Evolutionary conservation across 2,329 filamentous ascomycete species (phyloP).

Genomic region (Sporothrix sp.): DNA sequence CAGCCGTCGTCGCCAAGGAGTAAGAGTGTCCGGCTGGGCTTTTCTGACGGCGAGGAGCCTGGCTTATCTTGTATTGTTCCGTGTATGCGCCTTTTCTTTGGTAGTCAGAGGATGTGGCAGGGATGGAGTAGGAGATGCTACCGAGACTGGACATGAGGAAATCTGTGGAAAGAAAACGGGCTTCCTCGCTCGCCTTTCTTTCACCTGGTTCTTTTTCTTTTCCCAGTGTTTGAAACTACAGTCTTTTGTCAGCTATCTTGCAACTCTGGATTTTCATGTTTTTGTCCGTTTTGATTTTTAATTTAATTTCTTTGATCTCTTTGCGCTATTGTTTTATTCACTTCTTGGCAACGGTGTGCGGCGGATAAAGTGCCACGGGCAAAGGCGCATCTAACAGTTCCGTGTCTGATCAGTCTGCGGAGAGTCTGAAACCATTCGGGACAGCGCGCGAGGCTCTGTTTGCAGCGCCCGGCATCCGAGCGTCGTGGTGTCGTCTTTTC

Average conservation of each 20-base stretch:
- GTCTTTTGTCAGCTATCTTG: not conserved
- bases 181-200: not conserved
- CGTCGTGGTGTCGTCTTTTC: too few relatives aligned
- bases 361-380: too few relatives aligned
- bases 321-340: too few relatives aligned
- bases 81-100: not conserved
- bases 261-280: too few relatives aligned
- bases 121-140: not conserved
- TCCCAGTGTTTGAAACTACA: not conserved
- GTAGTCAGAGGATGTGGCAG: too few relatives aligned
- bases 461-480: too few relatives aligned
- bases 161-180: not conserved
- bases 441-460: too few relatives aligned
- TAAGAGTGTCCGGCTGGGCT: slow-evolving; percentile 10
- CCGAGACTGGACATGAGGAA: not conserved
- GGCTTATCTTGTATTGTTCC: not conserved
- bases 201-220: not conserved
- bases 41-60: not conserved
- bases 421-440: slow-evolving; percentile 2
- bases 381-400: slow-evolving; percentile 1
- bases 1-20: slow-evolving; percentile 15
- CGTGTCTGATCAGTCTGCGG: slow-evolving; percentile 7
- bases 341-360: not conserved
- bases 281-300: not conserved
- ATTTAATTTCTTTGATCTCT: slow-evolving; percentile 2